These are phyloP conservation scores for Zostera marina DNA, from an alignment of 116 monocot genomes.

Conservation along the genomic window DNA sequence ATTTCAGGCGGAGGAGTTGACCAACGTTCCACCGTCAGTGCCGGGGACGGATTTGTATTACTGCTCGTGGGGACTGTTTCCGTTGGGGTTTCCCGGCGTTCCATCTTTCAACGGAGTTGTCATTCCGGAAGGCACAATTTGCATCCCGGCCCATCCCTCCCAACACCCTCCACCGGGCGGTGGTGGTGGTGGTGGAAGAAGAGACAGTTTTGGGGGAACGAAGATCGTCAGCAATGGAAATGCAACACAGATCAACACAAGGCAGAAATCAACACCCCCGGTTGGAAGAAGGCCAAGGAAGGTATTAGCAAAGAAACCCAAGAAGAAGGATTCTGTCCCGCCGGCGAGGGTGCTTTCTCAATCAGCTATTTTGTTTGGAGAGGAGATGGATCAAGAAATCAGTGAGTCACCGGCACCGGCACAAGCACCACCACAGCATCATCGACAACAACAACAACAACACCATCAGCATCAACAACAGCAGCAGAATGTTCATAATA, in stretches of 20 bases:
- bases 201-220: not conserved
- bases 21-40: slow-evolving; percentile 32
- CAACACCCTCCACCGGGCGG: not conserved
- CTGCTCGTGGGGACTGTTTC: slow-evolving; percentile 67
- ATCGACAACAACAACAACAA: not conserved
- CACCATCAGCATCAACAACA: not conserved
- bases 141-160: not conserved
- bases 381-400: not conserved
- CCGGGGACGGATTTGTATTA: slow-evolving; percentile 63
- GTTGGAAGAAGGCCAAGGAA: slow-evolving; percentile 7
- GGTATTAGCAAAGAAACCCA: slow-evolving; percentile 15
- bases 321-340: slow-evolving; percentile 1
- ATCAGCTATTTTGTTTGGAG: not conserved
- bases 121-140: not conserved
- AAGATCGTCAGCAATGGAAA: not conserved
- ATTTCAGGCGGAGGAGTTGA: slow-evolving; percentile 41
- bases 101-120: slow-evolving; percentile 3
- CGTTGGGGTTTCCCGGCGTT: slow-evolving; percentile 37
- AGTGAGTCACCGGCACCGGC: not conserved
- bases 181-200: not conserved
- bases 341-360: not conserved
- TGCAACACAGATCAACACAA: not conserved
- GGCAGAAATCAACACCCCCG: not conserved
- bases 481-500: not conserved
- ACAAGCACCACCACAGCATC: not conserved